Percentiles rank a stretch among this genome's conserved stretches.
Conservation (phyloP, 2,329 filamentous ascomycete genomes). For the Fusarium devonianum region DNA sequence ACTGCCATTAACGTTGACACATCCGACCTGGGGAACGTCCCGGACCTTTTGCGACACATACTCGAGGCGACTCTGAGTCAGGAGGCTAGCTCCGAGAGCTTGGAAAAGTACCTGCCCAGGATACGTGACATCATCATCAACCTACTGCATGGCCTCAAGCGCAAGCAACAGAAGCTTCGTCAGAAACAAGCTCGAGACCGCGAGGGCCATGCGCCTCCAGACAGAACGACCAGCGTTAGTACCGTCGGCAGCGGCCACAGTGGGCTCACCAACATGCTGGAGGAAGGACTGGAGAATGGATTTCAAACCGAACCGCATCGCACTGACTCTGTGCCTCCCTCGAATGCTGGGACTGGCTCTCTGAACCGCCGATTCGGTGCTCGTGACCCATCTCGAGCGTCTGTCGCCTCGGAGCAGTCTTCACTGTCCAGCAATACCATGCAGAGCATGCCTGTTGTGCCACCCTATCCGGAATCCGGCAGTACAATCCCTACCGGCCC, state of each 20-base stretch:
- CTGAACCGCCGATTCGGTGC: slow-evolving; percentile 57
- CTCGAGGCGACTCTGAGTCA: slow-evolving; percentile 96
- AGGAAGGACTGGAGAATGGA: slow-evolving; percentile 65
- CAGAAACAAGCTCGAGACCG: slow-evolving; percentile 67
- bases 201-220: slow-evolving; percentile 53
- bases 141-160: slow-evolving; percentile 91
- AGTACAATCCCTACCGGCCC: slow-evolving; percentile 56
- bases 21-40: slow-evolving; percentile 91
- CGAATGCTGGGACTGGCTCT: slow-evolving; percentile 47
- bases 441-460: slow-evolving; percentile 77
- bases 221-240: slow-evolving; percentile 65
- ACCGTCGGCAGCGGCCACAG: slow-evolving; percentile 65
- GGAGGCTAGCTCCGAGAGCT: slow-evolving; percentile 89
- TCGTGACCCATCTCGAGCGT: slow-evolving; percentile 60
- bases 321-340: slow-evolving; percentile 38
- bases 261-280: slow-evolving; percentile 62
- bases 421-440: slow-evolving; percentile 76
- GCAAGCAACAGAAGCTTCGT: slow-evolving; percentile 89
- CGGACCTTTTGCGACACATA: slow-evolving; percentile 87
- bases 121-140: slow-evolving; percentile 99
- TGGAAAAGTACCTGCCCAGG: slow-evolving; percentile 90
- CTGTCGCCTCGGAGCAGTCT: slow-evolving; percentile 66
- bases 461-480: slow-evolving; percentile 73
- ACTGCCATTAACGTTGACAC: slow-evolving; percentile 97
- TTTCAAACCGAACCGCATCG: slow-evolving; percentile 53